phyloP scores from a whole-genome alignment of 2,329 filamentous ascomycete species.

The Venturia oleaginea region DNA sequence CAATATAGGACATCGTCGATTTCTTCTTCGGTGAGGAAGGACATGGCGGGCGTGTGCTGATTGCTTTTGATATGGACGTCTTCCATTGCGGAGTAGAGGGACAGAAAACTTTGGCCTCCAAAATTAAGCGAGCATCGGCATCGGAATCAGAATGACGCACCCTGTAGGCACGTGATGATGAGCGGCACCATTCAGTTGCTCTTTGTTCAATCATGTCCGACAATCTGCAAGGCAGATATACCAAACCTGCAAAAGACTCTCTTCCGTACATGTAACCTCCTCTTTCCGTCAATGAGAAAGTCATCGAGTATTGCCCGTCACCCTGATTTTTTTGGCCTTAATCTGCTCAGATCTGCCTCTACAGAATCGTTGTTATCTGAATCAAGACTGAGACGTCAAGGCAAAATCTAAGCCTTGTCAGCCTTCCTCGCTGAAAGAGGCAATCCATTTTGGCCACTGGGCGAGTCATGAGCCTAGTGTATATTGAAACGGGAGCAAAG shows the following conservation, averaged over 20 bases:
- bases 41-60: slow-evolving; percentile 3
- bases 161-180: background rate
- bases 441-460: background rate
- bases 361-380: background rate
- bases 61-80: background rate
- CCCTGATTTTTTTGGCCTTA: background rate
- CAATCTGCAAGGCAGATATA: too few relatives aligned
- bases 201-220: background rate
- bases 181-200: too few relatives aligned
- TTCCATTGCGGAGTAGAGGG: too few relatives aligned
- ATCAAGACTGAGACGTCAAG: background rate
- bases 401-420: background rate
- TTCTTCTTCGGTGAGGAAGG: slow-evolving; percentile 59
- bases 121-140: background rate
- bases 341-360: background rate
- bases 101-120: background rate
- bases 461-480: background rate
- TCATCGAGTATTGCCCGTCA: too few relatives aligned
- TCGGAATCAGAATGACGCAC: background rate
- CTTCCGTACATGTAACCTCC: too few relatives aligned
- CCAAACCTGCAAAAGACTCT: too few relatives aligned
- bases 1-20: slow-evolving; percentile 90
- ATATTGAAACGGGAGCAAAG: background rate
- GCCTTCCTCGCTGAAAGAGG: background rate
- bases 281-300: too few relatives aligned